Base-by-base conservation (phyloP, 2,329 filamentous ascomycete species). In the Eutypa lata region DNA sequence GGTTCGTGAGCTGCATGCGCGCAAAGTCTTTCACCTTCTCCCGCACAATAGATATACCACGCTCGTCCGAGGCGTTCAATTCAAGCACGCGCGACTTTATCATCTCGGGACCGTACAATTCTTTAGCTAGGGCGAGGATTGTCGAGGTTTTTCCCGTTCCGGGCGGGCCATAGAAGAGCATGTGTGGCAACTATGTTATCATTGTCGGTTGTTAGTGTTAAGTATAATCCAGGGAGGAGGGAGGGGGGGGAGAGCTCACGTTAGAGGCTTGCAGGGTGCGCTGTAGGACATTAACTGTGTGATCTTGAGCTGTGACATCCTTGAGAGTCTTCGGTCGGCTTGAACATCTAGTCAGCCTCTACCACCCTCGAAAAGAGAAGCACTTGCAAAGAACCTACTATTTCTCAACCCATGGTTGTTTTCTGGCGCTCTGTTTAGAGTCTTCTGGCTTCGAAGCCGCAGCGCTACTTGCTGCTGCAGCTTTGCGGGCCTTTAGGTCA, bases 21-120 rank as follows among this genome's bases (percentile, higher is more conserved):
- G 95, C 95, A 71, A 99, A 99, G 72, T 96, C 89, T 72, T 99
- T 99, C 70, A 99, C 91, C 73, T 97, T 97, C 67, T 97, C 91
- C 49, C 94, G 89, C 37, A 99, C 93, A 59, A 99, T 97, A 55
- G 85, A 89, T 68, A 99, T 97, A 50, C 95, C 95, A 60, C 94
- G 92, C 76, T 99, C 94, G 74, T 99, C 94, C 37, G 95, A 99
- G 63, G 95, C 95, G 74, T 99, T 99, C 66, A 99, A 86, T 76
- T 99, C 95, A 56, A 99, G 90, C n/a, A 99, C 94, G 47, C 95
- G 89, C 14, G 90, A 85, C 66, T 91, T 92, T 66, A 96, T 89
- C 65, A 99, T 86, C 61, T 96, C 91, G 42, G 94, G 94, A 1
- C 94, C 95, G 74, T 96, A 99, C 55, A 99, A 88, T 68, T 97